Base-by-base conservation (phyloP, 2,329 filamentous ascomycete genomes). In the Nemania bipapillata region DNA sequence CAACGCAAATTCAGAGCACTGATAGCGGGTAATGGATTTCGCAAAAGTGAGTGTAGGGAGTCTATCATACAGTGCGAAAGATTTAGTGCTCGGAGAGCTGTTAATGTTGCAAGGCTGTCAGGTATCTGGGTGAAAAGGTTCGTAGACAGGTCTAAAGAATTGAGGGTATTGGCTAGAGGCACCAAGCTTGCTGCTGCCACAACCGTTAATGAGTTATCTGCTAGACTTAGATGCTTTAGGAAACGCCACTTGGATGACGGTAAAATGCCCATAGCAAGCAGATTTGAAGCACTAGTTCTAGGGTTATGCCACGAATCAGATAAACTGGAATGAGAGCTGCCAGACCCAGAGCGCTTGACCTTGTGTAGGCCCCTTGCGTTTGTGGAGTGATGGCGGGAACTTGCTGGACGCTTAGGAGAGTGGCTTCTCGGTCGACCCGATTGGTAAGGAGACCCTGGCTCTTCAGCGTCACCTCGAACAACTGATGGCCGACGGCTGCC, bases 1-100 rank as follows among this genome's bases (percentile, higher is more conserved):
- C 89, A 92, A 65, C 95, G 90, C 63, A 99, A 87, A 76, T 98
- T 98, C 65, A 99, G 84, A 1, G 94, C 94, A 1, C 92, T 96
- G 70, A 99, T 97, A 22, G 96, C 95, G 30, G 96, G 95, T 4
- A 99, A 86, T 12, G 96, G 93, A 75, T 91, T 96, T 71, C 92
- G 90, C 1, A 90, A 90, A 49, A 99, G 84, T 1, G 95, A 97
- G 75, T 96, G 92, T 64, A 99, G 85, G 17, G 94, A 96, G 74
- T 95, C 92, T 71, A 99, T 98, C 94, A 98, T 97, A 85, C 95
- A 98, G 76, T 97, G 92, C 3, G 95, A 97, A 28, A 99, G 85
- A 76, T 99, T 98, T 62, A 99, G 83, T 26, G 96, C 94, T 72
- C 94, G 90, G n/a, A 99, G 86, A 30, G 93, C 91, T 22, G 93